Evolutionary conservation across 2,329 filamentous ascomycete genomes (phyloP).

Genomic region (Ophiostoma perfectum): DNA sequence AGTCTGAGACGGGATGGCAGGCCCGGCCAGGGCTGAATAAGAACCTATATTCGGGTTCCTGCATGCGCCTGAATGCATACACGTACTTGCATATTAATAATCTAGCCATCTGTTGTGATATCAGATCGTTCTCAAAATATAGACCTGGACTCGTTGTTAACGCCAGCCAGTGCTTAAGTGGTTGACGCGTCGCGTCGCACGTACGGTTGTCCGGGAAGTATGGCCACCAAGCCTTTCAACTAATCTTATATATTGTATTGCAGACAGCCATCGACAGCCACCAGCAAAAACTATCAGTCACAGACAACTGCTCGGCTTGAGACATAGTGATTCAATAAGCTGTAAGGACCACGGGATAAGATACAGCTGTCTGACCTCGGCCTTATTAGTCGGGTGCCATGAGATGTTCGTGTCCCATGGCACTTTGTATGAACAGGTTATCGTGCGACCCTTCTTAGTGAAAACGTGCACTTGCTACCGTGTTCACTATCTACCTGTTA

Average conservation of each 20-base stretch:
- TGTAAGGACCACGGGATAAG: neutral
- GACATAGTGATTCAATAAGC: neutral
- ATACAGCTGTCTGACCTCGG: neutral
- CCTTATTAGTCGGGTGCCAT: neutral
- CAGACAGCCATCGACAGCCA: neutral
- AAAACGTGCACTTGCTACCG: too few relatives aligned
- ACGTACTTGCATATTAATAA: neutral
- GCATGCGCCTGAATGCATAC: neutral
- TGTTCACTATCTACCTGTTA: too few relatives aligned
- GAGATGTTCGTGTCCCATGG: too few relatives aligned
- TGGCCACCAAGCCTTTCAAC: too few relatives aligned
- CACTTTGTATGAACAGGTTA: too few relatives aligned
- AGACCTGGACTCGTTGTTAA: neutral
- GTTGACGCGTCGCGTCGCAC: constrained; percentile 1
- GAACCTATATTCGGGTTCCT: neutral
- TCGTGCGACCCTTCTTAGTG: too few relatives aligned
- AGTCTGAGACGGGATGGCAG: neutral
- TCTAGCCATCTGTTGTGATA: neutral
- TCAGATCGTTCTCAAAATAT: neutral
- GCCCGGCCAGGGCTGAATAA: neutral
- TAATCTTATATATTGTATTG: too few relatives aligned
- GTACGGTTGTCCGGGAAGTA: neutral
- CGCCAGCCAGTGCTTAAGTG: neutral
- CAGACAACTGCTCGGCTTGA: neutral
- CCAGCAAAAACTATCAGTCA: neutral